These are phyloP conservation scores for Neurospora sp. DNA, from an alignment of 2,329 filamentous ascomycete species.

Conservation along the genomic window DNA sequence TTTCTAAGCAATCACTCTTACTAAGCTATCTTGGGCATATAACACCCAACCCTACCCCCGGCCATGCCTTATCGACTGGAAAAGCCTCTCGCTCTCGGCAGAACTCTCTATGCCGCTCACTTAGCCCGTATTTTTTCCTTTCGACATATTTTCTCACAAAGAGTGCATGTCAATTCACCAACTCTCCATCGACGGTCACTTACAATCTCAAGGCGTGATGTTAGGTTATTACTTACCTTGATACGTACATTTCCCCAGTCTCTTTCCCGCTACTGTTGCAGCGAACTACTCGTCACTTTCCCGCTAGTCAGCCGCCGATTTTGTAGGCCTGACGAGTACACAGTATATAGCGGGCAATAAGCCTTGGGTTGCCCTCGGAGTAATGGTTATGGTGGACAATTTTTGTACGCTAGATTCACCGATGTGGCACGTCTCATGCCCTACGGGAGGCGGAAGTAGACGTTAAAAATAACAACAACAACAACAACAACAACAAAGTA, in stretches of 20 bases:
- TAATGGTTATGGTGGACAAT: too few relatives aligned
- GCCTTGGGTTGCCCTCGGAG: too few relatives aligned
- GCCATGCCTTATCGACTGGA: neutral
- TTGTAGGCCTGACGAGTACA: neutral
- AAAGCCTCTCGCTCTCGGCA: slow-evolving; percentile 2
- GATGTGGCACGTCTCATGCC: too few relatives aligned
- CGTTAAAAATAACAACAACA: too few relatives aligned
- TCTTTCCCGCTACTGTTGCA: neutral
- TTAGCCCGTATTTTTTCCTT: neutral
- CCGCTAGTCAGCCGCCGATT: too few relatives aligned
- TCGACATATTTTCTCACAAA: neutral
- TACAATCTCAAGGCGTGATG: neutral
- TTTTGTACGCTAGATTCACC: too few relatives aligned
- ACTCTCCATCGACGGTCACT: neutral
- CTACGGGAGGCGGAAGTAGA: too few relatives aligned
- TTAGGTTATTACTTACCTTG: neutral
- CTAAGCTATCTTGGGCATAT: neutral
- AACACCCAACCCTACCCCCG: neutral
- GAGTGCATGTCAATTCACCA: neutral
- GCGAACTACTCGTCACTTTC: neutral
- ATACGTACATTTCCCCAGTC: neutral
- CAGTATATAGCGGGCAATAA: neutral
- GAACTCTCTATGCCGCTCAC: neutral
- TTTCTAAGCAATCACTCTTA: neutral
- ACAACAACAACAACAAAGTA: too few relatives aligned